These are phyloP conservation scores for Sporothrix variecibatus DNA, from an alignment of 2,329 filamentous ascomycete species.

Conservation along the genomic window DNA sequence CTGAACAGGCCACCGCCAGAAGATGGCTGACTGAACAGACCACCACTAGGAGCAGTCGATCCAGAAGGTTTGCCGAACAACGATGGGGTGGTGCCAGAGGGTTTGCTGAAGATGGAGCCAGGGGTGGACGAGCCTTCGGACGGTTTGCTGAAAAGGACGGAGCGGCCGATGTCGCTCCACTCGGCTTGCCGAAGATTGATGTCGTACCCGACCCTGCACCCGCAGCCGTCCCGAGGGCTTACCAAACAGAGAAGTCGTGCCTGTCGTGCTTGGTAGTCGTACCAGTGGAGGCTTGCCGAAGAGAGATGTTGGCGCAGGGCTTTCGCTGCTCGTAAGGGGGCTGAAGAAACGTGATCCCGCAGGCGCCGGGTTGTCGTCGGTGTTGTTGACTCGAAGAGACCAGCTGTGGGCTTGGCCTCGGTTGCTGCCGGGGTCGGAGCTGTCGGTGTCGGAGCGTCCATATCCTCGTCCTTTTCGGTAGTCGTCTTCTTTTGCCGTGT, in stretches of 20 bases:
- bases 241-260: conserved; percentile 13
- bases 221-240: conserved; percentile 6
- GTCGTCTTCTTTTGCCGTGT: conserved; percentile 25
- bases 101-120: conserved; percentile 16
- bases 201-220: neutral
- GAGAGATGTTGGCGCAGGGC: conserved; percentile 19
- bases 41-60: conserved; percentile 2
- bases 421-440: conserved; percentile 24
- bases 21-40: conserved; percentile 29
- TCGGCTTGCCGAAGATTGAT: conserved; percentile 23
- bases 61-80: conserved; percentile 31
- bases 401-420: conserved; percentile 33
- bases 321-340: conserved; percentile 21
- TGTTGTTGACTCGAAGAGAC: conserved; percentile 32
- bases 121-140: neutral
- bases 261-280: neutral
- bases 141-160: conserved; percentile 21
- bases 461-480: conserved; percentile 53
- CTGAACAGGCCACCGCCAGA: conserved; percentile 26
- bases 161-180: neutral
- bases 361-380: conserved; percentile 34
- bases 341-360: conserved; percentile 33
- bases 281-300: conserved; percentile 23
- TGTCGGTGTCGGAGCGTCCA: conserved; percentile 46
- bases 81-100: neutral